phyloP scores from a whole-genome alignment of 257 asterid species.

The Capsicum pubescens region DNA sequence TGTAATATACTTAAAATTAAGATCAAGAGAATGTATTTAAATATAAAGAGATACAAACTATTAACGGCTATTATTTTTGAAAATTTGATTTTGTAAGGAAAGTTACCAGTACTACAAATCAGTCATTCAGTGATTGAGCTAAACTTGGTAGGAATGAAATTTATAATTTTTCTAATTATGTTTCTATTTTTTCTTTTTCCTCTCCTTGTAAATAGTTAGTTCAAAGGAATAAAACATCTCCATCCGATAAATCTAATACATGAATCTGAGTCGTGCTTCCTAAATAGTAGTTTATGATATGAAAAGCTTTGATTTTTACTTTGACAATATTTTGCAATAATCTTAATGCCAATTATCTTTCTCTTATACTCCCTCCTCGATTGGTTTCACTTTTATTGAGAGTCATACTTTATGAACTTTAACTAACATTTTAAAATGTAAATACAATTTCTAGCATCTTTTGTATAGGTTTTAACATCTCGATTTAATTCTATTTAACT shows the following conservation, averaged over 20 bases:
- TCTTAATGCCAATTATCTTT: not conserved
- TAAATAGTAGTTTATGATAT: not conserved
- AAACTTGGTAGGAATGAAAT: not conserved
- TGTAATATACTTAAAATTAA: not conserved
- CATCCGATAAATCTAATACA: too few relatives aligned
- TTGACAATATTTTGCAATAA: not conserved
- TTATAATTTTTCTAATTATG: not conserved
- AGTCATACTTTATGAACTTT: not conserved
- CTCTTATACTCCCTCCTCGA: not conserved
- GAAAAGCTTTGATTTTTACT: not conserved
- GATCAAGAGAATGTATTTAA: constrained; percentile 2
- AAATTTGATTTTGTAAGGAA: not conserved
- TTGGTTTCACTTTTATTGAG: not conserved
- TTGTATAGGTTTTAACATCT: not conserved
- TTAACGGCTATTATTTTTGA: not conserved
- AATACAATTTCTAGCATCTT: not conserved
- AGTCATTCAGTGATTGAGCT: not conserved
- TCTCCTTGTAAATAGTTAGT: not conserved
- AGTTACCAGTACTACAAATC: constrained; percentile 11
- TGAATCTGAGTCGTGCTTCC: not conserved
- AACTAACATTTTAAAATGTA: not conserved
- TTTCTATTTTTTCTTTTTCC: not conserved
- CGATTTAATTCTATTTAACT: not conserved
- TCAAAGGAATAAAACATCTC: too few relatives aligned
- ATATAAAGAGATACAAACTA: not conserved